Conservation (phyloP, 768 basidiomycete genomes). For the Boletellus ananiceps region DNA sequence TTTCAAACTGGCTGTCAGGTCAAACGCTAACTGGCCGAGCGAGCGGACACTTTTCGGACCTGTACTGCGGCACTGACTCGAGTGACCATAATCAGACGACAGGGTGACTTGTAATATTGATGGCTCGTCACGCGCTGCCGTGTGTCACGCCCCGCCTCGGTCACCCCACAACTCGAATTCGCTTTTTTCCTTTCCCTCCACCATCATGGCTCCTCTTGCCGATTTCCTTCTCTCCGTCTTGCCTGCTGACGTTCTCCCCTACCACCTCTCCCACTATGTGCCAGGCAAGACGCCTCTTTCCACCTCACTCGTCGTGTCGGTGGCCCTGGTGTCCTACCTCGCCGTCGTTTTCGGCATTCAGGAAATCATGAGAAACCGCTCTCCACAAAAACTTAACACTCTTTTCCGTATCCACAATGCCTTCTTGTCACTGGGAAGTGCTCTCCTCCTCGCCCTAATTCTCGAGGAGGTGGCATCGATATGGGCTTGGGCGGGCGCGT, state of each 20-base stretch:
- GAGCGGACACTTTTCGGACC: too few relatives aligned
- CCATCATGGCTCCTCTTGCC: slow-evolving; percentile 67
- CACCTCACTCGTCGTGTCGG: slow-evolving; percentile 59
- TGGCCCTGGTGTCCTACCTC: slow-evolving; percentile 75
- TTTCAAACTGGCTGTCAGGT: too few relatives aligned
- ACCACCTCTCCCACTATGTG: slow-evolving; percentile 45
- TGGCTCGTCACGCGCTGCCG: slow-evolving; percentile 4
- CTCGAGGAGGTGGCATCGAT: slow-evolving; percentile 87
- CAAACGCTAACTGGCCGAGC: too few relatives aligned
- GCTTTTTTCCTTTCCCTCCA: slow-evolving; percentile 22
- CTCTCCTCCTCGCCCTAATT: slow-evolving; percentile 83
- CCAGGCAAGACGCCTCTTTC: slow-evolving; percentile 56
- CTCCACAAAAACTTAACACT: slow-evolving; percentile 69
- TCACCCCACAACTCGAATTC: slow-evolving; percentile 26
- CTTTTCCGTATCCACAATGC: slow-evolving; percentile 92
- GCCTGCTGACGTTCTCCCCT: slow-evolving; percentile 42
- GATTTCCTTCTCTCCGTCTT: slow-evolving; percentile 60
- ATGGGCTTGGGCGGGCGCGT: slow-evolving; percentile 64
- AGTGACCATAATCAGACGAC: too few relatives aligned
- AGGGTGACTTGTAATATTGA: not conserved
- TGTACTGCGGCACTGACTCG: too few relatives aligned
- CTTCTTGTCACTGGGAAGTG: slow-evolving; percentile 78
- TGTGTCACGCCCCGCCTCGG: slow-evolving; percentile 28
- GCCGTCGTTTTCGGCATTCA: slow-evolving; percentile 82
- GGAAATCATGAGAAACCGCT: slow-evolving; percentile 75